phyloP scores from a whole-genome alignment of 305 asterid species.

The Solanum hybrid region DNA sequence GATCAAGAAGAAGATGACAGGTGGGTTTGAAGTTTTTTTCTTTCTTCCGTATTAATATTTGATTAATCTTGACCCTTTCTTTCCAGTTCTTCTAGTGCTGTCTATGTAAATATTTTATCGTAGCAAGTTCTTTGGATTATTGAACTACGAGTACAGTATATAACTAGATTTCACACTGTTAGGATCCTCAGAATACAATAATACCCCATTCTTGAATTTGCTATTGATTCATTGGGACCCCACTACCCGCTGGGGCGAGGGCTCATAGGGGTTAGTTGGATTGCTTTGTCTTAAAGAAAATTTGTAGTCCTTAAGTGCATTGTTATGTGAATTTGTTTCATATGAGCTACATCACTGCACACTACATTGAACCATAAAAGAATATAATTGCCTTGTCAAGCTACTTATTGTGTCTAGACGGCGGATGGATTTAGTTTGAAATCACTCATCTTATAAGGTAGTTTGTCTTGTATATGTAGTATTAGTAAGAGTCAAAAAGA shows the following conservation, averaged over 20 bases:
- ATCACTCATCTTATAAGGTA: background rate
- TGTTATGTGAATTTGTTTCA: background rate
- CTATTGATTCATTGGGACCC: background rate
- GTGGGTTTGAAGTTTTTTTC: slow-evolving; percentile 13
- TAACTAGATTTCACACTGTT: background rate
- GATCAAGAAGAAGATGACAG: slow-evolving; percentile 56
- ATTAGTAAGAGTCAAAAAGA: background rate
- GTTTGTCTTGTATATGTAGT: background rate
- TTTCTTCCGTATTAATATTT: background rate
- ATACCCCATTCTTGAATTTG: background rate
- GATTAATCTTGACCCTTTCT: background rate
- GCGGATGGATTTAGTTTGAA: background rate
- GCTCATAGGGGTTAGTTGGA: background rate
- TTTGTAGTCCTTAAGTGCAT: background rate
- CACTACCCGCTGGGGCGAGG: background rate
- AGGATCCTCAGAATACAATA: background rate
- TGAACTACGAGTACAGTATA: background rate
- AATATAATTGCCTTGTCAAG: background rate
- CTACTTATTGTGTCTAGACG: background rate
- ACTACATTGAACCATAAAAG: background rate
- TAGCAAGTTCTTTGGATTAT: background rate
- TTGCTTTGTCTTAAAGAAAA: background rate
- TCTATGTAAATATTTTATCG: background rate
- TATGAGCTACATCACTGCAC: background rate
- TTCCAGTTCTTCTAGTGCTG: background rate